phyloP scores from a whole-genome alignment of 345 rosid genomes.

The Bretschneidera sinensis region DNA sequence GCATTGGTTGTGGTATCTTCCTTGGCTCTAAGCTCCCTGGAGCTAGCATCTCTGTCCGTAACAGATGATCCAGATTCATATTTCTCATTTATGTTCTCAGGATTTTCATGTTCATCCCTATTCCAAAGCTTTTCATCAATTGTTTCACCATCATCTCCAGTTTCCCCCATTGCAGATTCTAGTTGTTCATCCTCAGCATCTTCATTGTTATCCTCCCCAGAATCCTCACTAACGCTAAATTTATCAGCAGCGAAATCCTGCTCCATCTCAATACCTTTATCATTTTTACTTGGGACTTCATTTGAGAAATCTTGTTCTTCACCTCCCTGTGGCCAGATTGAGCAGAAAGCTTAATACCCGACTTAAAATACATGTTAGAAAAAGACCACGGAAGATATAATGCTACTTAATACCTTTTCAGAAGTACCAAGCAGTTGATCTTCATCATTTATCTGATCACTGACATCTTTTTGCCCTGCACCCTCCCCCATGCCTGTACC shows the following conservation, averaged over 20 bases:
- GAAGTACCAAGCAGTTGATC: slow-evolving; percentile 74
- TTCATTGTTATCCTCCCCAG: slow-evolving; percentile 57
- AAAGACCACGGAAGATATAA: slow-evolving; percentile 1
- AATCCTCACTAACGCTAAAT: slow-evolving; percentile 69
- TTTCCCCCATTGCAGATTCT: slow-evolving; percentile 74
- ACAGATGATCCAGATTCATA: slow-evolving; percentile 79
- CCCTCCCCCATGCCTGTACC: slow-evolving; percentile 99
- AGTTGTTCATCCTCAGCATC: slow-evolving; percentile 56
- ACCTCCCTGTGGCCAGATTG: slow-evolving; percentile 38
- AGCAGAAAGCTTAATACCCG: slow-evolving; percentile 1
- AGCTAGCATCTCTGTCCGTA: slow-evolving; percentile 40
- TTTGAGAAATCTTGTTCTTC: slow-evolving; percentile 58
- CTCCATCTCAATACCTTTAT: slow-evolving; percentile 91
- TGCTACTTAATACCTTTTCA: slow-evolving; percentile 46
- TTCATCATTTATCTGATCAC: slow-evolving; percentile 85
- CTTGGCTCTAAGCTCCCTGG: slow-evolving; percentile 80
- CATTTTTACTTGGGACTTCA: slow-evolving; percentile 52
- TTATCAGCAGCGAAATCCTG: slow-evolving; percentile 70
- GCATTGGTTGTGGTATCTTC: slow-evolving; percentile 43
- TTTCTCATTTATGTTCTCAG: slow-evolving; percentile 49
- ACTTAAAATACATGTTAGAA: not conserved
- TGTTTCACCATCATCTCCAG: slow-evolving; percentile 63
- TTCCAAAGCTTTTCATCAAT: slow-evolving; percentile 74
- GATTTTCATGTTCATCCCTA: slow-evolving; percentile 58
- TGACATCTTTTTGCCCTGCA: slow-evolving; percentile 70